Percentiles rank a stretch among this genome's conserved stretches.
These are phyloP conservation scores for Pseudogymnoascus sp. DNA, from an alignment of 2,329 filamentous ascomycete species.

Conservation along the genomic window DNA sequence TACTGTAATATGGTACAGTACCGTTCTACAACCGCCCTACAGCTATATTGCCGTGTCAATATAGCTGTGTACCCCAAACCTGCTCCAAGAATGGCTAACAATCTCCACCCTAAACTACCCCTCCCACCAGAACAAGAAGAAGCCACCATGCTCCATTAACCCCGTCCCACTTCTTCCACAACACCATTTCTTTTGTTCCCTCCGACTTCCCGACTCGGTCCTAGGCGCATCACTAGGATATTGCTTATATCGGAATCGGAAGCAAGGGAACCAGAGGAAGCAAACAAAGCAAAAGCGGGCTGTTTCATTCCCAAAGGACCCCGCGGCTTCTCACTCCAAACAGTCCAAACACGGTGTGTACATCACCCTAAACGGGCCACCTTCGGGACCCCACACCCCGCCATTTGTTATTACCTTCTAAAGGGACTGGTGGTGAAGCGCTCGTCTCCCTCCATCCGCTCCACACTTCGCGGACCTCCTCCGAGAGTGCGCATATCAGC, in stretches of 20 bases:
- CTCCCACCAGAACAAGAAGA: background rate
- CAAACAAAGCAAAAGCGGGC: background rate
- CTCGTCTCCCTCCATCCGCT: background rate
- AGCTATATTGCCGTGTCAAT: background rate
- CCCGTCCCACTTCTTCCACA: background rate
- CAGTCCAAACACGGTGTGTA: background rate
- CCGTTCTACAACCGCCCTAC: too few relatives aligned
- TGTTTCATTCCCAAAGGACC: background rate
- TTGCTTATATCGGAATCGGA: background rate
- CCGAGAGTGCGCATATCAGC: background rate
- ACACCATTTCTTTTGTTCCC: background rate
- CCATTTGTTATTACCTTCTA: background rate
- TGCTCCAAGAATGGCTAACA: background rate
- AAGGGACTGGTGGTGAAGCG: slow-evolving; percentile 1
- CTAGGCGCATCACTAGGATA: background rate
- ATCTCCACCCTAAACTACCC: background rate
- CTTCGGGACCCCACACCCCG: slow-evolving; percentile 5
- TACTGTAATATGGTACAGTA: background rate
- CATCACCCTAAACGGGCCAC: background rate
- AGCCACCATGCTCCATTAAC: background rate
- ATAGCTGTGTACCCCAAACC: background rate
- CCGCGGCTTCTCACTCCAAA: background rate
- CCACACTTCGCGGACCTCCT: background rate
- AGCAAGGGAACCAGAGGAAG: background rate
- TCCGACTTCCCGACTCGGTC: slow-evolving; percentile 5